Base-by-base conservation (phyloP, 2,329 filamentous ascomycete species). In the Verticillium albo-atrum region DNA sequence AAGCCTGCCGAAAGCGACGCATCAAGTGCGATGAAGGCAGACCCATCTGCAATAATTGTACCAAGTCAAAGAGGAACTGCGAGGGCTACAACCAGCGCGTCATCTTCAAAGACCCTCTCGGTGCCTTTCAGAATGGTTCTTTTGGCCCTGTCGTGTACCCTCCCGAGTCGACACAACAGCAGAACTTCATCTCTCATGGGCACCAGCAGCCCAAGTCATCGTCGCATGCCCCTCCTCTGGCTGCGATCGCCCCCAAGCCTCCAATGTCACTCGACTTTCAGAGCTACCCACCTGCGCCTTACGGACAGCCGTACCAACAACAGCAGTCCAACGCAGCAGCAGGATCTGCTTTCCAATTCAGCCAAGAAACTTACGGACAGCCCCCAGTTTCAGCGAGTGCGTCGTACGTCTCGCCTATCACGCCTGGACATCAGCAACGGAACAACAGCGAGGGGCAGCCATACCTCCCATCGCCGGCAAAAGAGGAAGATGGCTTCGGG, bases 21-120 rank as follows among this genome's bases (percentile, higher is more conserved):
- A 98, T 99, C 75, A 99, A 98, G 76, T 99, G 95, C 74, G 95
- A 95, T 63, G 95, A 98, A 73, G 91, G 92, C 68, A 85, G 89
- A 55, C 91, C 91, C 27, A 89, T 83, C 28, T 95, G 91, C 75
- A 87, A 83, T 68, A 96, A 96, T 70, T 96, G 91, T 75, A 86
- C 90, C 76, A 95, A 94, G 70, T 94, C 90, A 20, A 94, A 93
- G 74, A 84, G 91, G 15, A 81, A 87, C 65, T 96, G 91, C 71
- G 90, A 95, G 72, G 91, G 91, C 57, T 95, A 95, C 72, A 92
- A 87, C 66, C 89, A 91, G 71, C 85, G 89, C 54, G 87, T 95
- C 58, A 81, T 92, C 61, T 95, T 94, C 80, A 94, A 92, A 71
- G 83, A 90, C 56, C 88, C 87, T 5, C 76, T 89, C 60, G 84